phyloP scores from a whole-genome alignment of 2,329 filamentous ascomycete genomes.

The Aspergillus hiratsukae region DNA sequence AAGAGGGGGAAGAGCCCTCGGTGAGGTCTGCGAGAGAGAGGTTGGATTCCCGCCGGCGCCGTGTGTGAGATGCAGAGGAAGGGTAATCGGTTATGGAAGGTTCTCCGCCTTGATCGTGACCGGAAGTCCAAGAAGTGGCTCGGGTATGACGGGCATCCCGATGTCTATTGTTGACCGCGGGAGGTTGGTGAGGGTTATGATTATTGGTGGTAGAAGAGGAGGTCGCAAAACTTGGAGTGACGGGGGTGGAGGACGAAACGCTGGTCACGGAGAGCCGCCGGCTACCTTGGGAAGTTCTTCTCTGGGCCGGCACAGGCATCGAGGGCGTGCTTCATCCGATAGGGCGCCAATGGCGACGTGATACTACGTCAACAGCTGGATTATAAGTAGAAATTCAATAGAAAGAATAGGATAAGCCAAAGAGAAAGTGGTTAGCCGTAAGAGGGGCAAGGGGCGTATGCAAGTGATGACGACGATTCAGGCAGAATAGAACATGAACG shows the following conservation, averaged over 20 bases:
- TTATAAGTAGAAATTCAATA: neutral
- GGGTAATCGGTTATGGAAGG: slow-evolving; percentile 16
- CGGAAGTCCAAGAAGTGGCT: slow-evolving; percentile 33
- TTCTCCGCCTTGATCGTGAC: slow-evolving; percentile 28
- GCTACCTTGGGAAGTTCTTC: slow-evolving; percentile 10
- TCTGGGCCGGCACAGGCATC: slow-evolving; percentile 16
- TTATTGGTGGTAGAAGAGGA: slow-evolving; percentile 16
- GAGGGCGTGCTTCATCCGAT: slow-evolving; percentile 8
- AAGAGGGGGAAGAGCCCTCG: slow-evolving; percentile 24
- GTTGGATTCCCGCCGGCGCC: slow-evolving; percentile 32
- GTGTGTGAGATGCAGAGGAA: slow-evolving; percentile 16
- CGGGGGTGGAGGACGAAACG: slow-evolving; percentile 7
- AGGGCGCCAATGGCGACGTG: slow-evolving; percentile 7
- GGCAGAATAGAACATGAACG: neutral
- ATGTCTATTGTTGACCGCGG: slow-evolving; percentile 20
- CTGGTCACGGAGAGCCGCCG: slow-evolving; percentile 10
- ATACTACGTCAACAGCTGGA: neutral
- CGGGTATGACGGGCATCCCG: slow-evolving; percentile 34
- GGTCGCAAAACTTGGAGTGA: slow-evolving; percentile 2
- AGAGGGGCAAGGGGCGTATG: neutral
- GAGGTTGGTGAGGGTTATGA: slow-evolving; percentile 18
- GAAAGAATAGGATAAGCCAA: neutral
- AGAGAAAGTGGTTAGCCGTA: neutral
- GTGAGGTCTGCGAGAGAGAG: slow-evolving; percentile 28
- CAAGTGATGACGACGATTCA: neutral